A percentile compares a stretch with the other conserved stretches of the same genome.
Conservation (phyloP, 768 basidiomycete species). For the Phanerodontia chrysosporium region DNA sequence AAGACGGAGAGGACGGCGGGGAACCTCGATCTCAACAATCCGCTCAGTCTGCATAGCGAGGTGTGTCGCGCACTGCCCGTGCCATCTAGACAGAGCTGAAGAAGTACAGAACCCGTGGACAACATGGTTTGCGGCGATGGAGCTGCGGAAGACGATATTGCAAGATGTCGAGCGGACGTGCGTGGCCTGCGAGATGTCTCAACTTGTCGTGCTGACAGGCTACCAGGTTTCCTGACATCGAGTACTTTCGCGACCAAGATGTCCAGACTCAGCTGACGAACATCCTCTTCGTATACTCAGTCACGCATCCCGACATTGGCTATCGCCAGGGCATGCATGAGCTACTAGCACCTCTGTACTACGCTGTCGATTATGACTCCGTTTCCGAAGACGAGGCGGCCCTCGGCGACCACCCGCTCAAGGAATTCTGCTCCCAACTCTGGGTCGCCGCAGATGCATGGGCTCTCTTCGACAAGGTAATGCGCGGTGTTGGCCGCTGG, state of each 20-base stretch:
- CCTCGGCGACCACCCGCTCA: constrained; percentile 34
- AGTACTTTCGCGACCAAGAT: constrained; percentile 75
- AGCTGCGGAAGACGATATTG: constrained; percentile 81
- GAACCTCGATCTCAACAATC: constrained; percentile 73
- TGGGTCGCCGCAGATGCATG: constrained; percentile 88
- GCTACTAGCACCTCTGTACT: constrained; percentile 82
- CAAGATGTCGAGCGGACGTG: constrained; percentile 97
- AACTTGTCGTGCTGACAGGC: not conserved
- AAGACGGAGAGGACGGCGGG: constrained; percentile 20
- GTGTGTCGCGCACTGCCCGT: no score
- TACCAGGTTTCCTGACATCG: constrained; percentile 88
- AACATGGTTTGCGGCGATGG: constrained; percentile 86
- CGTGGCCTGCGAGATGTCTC: constrained; percentile 27
- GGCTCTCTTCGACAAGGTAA: constrained; percentile 74
- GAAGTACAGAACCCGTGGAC: constrained; percentile 84
- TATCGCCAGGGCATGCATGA: constrained; percentile 99
- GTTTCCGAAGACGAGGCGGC: constrained; percentile 36
- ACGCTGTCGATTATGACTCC: constrained; percentile 82
- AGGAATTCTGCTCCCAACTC: constrained; percentile 58
- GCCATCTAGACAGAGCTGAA: no score
- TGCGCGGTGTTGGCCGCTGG: constrained; percentile 79
- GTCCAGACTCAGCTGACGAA: constrained; percentile 81
- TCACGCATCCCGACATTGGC: constrained; percentile 75
- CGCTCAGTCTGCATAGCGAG: constrained; percentile 75
- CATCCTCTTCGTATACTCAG: constrained; percentile 81